Evolutionary conservation across 106 monocot species (phyloP), one percentile per base, ranked within the genome.

Genomic region (Cymbidium sinense): DNA sequence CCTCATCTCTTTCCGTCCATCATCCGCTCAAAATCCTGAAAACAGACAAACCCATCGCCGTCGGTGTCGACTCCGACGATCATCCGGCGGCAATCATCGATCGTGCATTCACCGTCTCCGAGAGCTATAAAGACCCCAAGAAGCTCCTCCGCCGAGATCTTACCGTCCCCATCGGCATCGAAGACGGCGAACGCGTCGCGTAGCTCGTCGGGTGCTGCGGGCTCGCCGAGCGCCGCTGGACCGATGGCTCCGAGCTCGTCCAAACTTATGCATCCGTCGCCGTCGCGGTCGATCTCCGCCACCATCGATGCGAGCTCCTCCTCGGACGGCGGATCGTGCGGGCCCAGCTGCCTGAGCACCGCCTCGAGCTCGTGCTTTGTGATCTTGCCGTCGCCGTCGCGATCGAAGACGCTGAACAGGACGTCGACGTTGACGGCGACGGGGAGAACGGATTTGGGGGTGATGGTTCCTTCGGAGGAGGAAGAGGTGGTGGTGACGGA

Each of bases 71-170:
- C 93, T 10, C 76, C 82, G 43, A 80, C 77, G 77, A 93, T 90
- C 93, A 93, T 93, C 73, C 81, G 75, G 31, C 88, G 86, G 75
- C 93, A 90, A 34, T 93, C 88, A 5, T 93, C 93, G 55, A 93
- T 28, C 28, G 86, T 80, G 75, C 93, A 93, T 10, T 2, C 54
- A 2, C 73, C 81, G 64, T 89, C 89, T 13, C 93, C 93, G 28
- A 93, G 77, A 36, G 77, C 52, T 12, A 37, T 70, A 82, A 90
- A 85, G 27, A 93, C 77, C 19, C 58, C 76, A 28, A 34, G 78
- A 20, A 90, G 85, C 86, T 90, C 93, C 88, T 90, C 93, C 43
- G 93, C 88, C 9, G 93, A 90, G 76, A 93, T 93, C 83, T 80
- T 81, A 41, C 93, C 93, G 71, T 93, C 93, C 0, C 90, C 87